A percentile compares a stretch with the other conserved stretches of the same genome.
Conservation (phyloP, 2,329 filamentous ascomycete species). For the Mycosphaerella sp. region DNA sequence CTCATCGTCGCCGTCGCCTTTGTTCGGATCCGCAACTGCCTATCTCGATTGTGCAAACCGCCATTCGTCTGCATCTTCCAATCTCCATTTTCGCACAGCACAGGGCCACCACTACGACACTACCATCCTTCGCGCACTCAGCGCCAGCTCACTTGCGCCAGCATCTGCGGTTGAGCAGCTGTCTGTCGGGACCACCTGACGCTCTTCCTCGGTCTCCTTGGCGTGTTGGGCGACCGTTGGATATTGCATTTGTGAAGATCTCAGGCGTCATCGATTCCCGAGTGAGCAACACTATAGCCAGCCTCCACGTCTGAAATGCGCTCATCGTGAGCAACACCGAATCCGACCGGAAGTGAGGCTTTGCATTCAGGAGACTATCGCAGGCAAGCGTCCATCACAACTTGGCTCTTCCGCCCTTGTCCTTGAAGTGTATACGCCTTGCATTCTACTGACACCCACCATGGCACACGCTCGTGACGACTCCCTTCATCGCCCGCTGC, state of each 20-base stretch:
- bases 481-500: conserved; percentile 17
- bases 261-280: not conserved
- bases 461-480: conserved; percentile 19
- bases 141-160: not conserved
- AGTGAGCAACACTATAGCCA: not conserved
- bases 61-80: not conserved
- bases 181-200: not conserved
- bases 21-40: not conserved
- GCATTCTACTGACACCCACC: conserved; percentile 2
- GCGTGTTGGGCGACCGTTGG: not conserved
- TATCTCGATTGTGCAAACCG: not conserved
- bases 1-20: not conserved
- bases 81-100: conserved; percentile 3
- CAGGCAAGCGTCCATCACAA: not conserved
- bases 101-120: not conserved
- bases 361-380: not conserved
- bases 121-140: not conserved
- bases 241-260: not conserved
- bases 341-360: conserved; percentile 1
- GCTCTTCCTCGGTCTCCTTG: conserved; percentile 2
- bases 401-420: not conserved
- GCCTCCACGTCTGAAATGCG: not conserved
- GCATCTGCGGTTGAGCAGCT: conserved; percentile 4
- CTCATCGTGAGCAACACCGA: not conserved
- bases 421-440: conserved; percentile 1